Evolutionary conservation across 305 asterid species (phyloP).

Genomic region (Galium porrigens): DNA sequence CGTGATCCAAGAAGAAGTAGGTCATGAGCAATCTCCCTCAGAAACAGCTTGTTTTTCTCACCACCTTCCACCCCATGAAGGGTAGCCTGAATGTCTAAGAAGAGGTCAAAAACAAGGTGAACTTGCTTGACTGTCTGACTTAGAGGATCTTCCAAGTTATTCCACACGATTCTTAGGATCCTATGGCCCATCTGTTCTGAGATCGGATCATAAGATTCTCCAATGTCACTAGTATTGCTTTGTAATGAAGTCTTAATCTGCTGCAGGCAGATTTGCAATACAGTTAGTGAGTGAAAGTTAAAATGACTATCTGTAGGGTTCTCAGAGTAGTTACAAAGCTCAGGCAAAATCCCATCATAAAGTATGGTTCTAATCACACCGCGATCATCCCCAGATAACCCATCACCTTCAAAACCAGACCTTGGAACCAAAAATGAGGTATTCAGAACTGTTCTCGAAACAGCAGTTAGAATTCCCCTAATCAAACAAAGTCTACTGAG

Average conservation of each 20-base stretch:
- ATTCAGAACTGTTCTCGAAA: slow-evolving; percentile 60
- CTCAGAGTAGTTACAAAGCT: slow-evolving; percentile 66
- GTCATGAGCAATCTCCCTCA: slow-evolving; percentile 61
- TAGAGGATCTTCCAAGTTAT: slow-evolving; percentile 91
- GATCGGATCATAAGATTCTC: slow-evolving; percentile 37
- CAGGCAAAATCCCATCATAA: slow-evolving; percentile 80
- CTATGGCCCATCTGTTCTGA: slow-evolving; percentile 63
- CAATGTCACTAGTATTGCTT: slow-evolving; percentile 21
- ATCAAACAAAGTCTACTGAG: slow-evolving; percentile 78
- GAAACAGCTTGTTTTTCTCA: slow-evolving; percentile 42
- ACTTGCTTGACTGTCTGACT: slow-evolving; percentile 95
- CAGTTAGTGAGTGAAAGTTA: slow-evolving; percentile 80
- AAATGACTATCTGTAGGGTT: slow-evolving; percentile 80
- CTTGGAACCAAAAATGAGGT: slow-evolving; percentile 26
- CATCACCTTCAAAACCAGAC: slow-evolving; percentile 21
- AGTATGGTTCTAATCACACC: slow-evolving; percentile 45
- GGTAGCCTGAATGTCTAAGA: slow-evolving; percentile 59
- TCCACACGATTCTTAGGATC: slow-evolving; percentile 72
- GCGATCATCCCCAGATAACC: slow-evolving; percentile 19
- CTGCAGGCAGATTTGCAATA: slow-evolving; percentile 90
- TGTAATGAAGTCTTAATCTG: slow-evolving; percentile 70
- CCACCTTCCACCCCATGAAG: slow-evolving; percentile 51
- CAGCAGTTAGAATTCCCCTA: slow-evolving; percentile 80
- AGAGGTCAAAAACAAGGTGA: slow-evolving; percentile 83
- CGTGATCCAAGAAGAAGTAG: slow-evolving; percentile 76